Percentiles rank a stretch among this genome's conserved stretches.
These are phyloP conservation scores for Macadamia tetraphylla DNA, from an alignment of 164 flowering plant genomes.

Conservation along the genomic window DNA sequence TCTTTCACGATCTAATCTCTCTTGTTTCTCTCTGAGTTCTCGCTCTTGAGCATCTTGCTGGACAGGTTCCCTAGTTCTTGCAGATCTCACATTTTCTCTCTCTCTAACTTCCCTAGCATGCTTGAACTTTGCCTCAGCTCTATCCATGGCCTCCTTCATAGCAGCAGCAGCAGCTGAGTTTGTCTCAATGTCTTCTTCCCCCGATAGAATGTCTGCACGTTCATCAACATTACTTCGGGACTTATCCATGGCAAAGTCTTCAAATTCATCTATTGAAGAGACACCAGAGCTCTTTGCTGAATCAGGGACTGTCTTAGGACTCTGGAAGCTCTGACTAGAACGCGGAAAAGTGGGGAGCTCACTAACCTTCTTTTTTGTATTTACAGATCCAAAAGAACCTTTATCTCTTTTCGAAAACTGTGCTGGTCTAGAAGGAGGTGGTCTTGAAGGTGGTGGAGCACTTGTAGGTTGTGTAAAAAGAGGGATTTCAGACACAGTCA, in stretches of 20 bases:
- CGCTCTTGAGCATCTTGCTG: constrained; percentile 46
- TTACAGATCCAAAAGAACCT: constrained; percentile 29
- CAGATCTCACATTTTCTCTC: constrained; percentile 60
- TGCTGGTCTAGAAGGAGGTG: constrained; percentile 78
- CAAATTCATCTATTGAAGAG: constrained; percentile 68
- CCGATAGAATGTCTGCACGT: constrained; percentile 34
- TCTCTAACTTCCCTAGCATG: constrained; percentile 80
- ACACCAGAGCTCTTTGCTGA: constrained; percentile 31
- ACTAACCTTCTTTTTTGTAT: constrained; percentile 43
- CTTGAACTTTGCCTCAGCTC: constrained; percentile 84
- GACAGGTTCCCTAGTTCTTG: constrained; percentile 53
- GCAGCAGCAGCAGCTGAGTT: constrained; percentile 71
- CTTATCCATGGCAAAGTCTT: constrained; percentile 70
- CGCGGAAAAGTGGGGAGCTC: constrained; percentile 36
- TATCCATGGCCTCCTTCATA: constrained; percentile 83
- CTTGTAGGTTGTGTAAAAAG: constrained; percentile 85
- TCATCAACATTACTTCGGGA: constrained; percentile 34
- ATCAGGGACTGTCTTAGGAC: constrained; percentile 35
- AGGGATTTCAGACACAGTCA: constrained; percentile 84
- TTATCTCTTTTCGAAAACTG: constrained; percentile 34
- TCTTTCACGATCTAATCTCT: constrained; percentile 50
- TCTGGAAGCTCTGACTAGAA: constrained; percentile 33
- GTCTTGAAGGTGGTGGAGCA: constrained; percentile 98
- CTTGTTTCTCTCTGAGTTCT: constrained; percentile 50
- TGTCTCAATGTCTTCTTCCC: constrained; percentile 48